phyloP scores from a whole-genome alignment of 495 filamentous ascomycete species.

The Darksidea phi region DNA sequence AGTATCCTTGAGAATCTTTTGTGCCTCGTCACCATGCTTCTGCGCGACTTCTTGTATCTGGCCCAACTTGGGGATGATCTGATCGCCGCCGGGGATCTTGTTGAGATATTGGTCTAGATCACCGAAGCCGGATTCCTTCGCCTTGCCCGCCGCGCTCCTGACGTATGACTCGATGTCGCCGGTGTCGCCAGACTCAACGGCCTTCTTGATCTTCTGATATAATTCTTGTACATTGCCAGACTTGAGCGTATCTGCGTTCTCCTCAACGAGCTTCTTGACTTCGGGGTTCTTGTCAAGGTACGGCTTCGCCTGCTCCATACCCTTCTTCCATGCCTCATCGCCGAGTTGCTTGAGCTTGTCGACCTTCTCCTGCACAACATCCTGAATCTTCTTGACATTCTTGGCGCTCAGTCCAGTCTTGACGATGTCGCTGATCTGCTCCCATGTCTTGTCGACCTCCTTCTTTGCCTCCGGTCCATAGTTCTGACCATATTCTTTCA shows the following conservation, averaged over 20 bases:
- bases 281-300: slow-evolving; percentile 65
- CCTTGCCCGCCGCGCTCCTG: slow-evolving; percentile 53
- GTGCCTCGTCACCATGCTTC: slow-evolving; percentile 60
- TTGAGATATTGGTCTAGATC: slow-evolving; percentile 51
- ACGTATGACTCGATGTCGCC: slow-evolving; percentile 59
- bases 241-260: slow-evolving; percentile 61
- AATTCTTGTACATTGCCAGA: slow-evolving; percentile 56
- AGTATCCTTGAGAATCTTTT: slow-evolving; percentile 61
- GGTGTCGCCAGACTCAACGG: slow-evolving; percentile 55
- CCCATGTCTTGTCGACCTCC: slow-evolving; percentile 64
- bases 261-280: slow-evolving; percentile 61
- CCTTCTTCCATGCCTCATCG: slow-evolving; percentile 64
- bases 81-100: slow-evolving; percentile 54
- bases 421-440: slow-evolving; percentile 57
- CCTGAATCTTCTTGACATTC: slow-evolving; percentile 53
- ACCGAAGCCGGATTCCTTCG: slow-evolving; percentile 46
- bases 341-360: slow-evolving; percentile 60
- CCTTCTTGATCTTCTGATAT: slow-evolving; percentile 54
- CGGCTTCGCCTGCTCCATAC: slow-evolving; percentile 58
- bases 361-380: slow-evolving; percentile 63
- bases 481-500: slow-evolving; percentile 62
- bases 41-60: slow-evolving; percentile 55
- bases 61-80: slow-evolving; percentile 57
- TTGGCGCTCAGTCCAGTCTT: slow-evolving; percentile 52
- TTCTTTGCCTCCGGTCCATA: slow-evolving; percentile 69